Evolutionary conservation across 2,329 filamentous ascomycete species (phyloP), one percentile per base, ranked within the genome.

Genomic region (Penicillium sp.): DNA sequence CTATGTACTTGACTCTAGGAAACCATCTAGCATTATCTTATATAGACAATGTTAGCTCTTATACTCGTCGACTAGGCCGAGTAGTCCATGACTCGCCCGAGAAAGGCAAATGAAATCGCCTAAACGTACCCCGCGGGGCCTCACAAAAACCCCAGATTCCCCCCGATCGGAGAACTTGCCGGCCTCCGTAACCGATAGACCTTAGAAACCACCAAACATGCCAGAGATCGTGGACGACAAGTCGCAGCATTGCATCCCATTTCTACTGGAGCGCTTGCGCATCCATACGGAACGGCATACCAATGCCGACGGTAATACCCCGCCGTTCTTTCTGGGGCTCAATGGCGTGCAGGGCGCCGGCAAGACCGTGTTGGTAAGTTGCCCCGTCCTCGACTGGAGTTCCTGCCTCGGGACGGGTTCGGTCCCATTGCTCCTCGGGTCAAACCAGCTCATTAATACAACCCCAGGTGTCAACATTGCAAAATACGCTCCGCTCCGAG

Each of bases 331-430:
- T 75, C 84, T 97, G 65, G 94, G 93, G 51, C 85, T 98, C 71
- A 96, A 96, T 71, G 94, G 93, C 63, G 88, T 97, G 30, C 94
- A 97, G 79, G 94, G 94, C 63, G 90, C 91, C 40, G 94, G 94
- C 68, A 97, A 98, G 81, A 96, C 93, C 3, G 96, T 93, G 13
- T 85, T 97, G 71, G 93, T 87, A 75, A 74, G 82, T 67, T 26
- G 51, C 51, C 15, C 51, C 51, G 51, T 30, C 13, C 22, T 30
- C 35, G 51, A 37, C 35, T 40, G 12, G 10, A 17, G 13, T 13
- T 24, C 38, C 50, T 53, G 62, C 55, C 65, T 63, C 60, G 60
- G 62, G 53, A 63, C 45, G 38, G 54, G 6, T 58, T 42, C 47
- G 58, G 26, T 38, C n/a, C 15, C 19, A 8, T 53, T 38, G 13